Percentiles rank a stretch among this genome's conserved stretches.
These are phyloP conservation scores for Russula earlei DNA, from an alignment of 768 basidiomycete genomes.

Conservation along the genomic window DNA sequence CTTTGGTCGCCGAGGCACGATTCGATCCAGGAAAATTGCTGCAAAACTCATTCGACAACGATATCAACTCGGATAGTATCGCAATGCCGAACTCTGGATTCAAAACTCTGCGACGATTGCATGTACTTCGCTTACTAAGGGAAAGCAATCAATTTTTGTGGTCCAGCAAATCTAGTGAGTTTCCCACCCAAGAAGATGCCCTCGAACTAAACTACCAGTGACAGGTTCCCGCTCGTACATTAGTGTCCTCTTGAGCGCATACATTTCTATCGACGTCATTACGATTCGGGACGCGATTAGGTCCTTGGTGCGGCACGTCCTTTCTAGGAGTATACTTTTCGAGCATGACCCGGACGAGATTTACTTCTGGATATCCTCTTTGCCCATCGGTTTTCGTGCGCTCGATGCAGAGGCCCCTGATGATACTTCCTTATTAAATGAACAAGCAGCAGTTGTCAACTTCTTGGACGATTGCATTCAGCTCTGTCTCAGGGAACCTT, in stretches of 20 bases:
- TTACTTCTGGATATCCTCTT: constrained; percentile 57
- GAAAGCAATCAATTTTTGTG: constrained; percentile 75
- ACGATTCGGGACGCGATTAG: constrained; percentile 45
- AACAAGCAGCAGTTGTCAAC: constrained; percentile 43
- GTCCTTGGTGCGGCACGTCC: constrained; percentile 50
- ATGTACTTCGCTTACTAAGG: constrained; percentile 63
- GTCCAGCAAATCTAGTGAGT: constrained; percentile 46
- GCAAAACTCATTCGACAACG: constrained; percentile 32
- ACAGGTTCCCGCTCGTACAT: constrained; percentile 47
- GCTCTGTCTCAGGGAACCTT: constrained; percentile 72
- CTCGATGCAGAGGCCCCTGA: constrained; percentile 39
- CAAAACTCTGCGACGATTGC: constrained; percentile 60
- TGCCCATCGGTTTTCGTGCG: constrained; percentile 40
- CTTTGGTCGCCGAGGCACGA: constrained; percentile 62
- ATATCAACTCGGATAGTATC: constrained; percentile 23
- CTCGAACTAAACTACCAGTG: neutral
- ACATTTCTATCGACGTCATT: constrained; percentile 38
- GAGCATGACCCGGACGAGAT: constrained; percentile 68
- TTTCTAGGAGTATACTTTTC: constrained; percentile 69
- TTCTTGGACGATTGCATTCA: constrained; percentile 86
- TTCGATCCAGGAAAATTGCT: constrained; percentile 85
- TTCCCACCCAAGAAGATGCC: neutral
- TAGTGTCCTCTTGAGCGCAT: constrained; percentile 59
- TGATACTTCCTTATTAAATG: constrained; percentile 43
- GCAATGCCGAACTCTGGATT: constrained; percentile 30